A percentile compares a stretch with the other conserved stretches of the same genome.
phyloP scores from a whole-genome alignment of 1,139 yeast species.

The Blastobotrys illinoisensis region DNA sequence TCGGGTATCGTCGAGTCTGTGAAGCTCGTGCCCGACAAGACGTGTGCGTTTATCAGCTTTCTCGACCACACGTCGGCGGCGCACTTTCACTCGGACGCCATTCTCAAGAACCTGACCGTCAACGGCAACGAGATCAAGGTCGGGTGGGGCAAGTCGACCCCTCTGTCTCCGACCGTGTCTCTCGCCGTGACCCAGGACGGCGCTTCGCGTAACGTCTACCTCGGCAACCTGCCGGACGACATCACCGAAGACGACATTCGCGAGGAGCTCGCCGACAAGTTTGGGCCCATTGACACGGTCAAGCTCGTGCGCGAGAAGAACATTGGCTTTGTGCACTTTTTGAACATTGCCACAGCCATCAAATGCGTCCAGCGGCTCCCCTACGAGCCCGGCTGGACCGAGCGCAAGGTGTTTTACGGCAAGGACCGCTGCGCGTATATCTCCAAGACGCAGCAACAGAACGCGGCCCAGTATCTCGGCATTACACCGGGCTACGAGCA shows the following conservation, averaged over 20 bases:
- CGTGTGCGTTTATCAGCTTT: slow-evolving; percentile 42
- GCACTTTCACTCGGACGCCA: slow-evolving; percentile 49
- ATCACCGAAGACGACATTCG: slow-evolving; percentile 58
- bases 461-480: slow-evolving; percentile 93
- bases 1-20: slow-evolving; percentile 84
- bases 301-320: slow-evolving; percentile 68
- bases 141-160: slow-evolving; percentile 65
- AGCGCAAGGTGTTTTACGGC: slow-evolving; percentile 73
- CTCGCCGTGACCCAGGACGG: slow-evolving; percentile 77
- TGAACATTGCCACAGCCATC: slow-evolving; percentile 75
- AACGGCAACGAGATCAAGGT: slow-evolving; percentile 44
- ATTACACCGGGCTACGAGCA: slow-evolving; percentile 88
- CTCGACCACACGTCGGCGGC: slow-evolving; percentile 41
- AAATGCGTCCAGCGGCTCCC: slow-evolving; percentile 67
- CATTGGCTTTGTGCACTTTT: slow-evolving; percentile 75
- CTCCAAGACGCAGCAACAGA: slow-evolving; percentile 92
- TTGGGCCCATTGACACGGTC: slow-evolving; percentile 79
- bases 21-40: slow-evolving; percentile 47
- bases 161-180: slow-evolving; percentile 62
- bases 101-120: slow-evolving; percentile 40
- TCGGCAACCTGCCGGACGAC: slow-evolving; percentile 61
- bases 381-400: slow-evolving; percentile 51
- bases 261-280: slow-evolving; percentile 54
- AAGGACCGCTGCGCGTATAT: slow-evolving; percentile 81
- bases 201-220: slow-evolving; percentile 86